These are phyloP conservation scores for Citrus glauca DNA, from an alignment of 345 rosid species.

Conservation along the genomic window DNA sequence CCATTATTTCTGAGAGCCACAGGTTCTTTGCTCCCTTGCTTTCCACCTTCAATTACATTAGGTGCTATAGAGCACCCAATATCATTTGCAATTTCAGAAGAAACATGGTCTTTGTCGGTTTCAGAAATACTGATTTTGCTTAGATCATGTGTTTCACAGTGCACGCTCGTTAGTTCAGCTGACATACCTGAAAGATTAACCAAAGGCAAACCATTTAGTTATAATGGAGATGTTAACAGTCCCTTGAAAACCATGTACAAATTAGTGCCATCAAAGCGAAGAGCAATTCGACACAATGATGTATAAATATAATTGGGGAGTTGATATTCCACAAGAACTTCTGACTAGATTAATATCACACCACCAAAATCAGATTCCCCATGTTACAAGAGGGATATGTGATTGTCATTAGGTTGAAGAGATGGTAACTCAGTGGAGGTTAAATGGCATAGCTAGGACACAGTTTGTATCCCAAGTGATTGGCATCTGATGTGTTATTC, in stretches of 20 bases:
- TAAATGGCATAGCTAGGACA: no score
- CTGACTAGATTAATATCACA: background rate
- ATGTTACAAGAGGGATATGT: background rate
- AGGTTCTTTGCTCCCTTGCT: slow-evolving; percentile 28
- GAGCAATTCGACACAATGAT: background rate
- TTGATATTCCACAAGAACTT: background rate
- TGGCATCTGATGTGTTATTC: no score
- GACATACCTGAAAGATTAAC: slow-evolving; percentile 63
- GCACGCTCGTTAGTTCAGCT: slow-evolving; percentile 50
- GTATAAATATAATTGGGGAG: background rate
- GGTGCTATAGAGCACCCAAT: slow-evolving; percentile 35
- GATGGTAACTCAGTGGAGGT: background rate
- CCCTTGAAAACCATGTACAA: background rate
- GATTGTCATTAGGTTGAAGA: background rate
- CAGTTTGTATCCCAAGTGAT: no score
- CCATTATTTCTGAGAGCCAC: slow-evolving; percentile 18
- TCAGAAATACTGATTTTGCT: slow-evolving; percentile 50
- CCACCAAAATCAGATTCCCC: background rate
- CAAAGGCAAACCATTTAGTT: background rate
- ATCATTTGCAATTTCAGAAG: slow-evolving; percentile 37
- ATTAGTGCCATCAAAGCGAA: background rate
- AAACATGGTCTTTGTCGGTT: slow-evolving; percentile 34
- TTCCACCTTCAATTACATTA: slow-evolving; percentile 29
- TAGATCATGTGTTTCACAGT: slow-evolving; percentile 56
- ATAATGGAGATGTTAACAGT: background rate